Base-by-base conservation (phyloP, 1,284 basidiomycete species). In the Tilletia walkeri region DNA sequence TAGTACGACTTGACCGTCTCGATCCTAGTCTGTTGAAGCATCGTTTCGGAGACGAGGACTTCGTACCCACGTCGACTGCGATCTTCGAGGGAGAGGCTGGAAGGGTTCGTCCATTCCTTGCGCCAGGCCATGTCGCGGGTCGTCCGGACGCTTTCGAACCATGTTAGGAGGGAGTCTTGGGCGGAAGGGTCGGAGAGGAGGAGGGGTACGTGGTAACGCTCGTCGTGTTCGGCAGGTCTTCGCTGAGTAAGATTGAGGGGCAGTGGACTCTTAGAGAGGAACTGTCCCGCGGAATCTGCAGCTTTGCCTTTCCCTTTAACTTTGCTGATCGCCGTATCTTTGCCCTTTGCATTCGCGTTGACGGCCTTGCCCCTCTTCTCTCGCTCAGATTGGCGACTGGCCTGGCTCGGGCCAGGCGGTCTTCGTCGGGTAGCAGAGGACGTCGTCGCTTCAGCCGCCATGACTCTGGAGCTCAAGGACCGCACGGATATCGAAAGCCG, bases 11-110 rank as follows among this genome's bases (percentile, higher is more conserved):
- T 77, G 67, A 84, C 79, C 2, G 79, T 82, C 59, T 75, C 73
- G n/a, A 82, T 81, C 14, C 75, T 94, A 0, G 95, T 98, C 84
- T 99, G 95, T 83, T 99, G 95, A 5, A 97, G 87, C 95, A 98
- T 98, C 74, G 97, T 91, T 84, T 97, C 94, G 12, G 91, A 92
- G 59, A 96, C 87, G 90, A 91, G 92, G 12, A 92, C 91, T 90
- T 93, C 73, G 50, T 71, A 82, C 16, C 82, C 70, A 24, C 74
- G 69, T 30, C 66, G 66, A 66, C 73, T 72, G 72, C 78, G 67
- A 56, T 87, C 88, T 47, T 88, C 87, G 0, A 79, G 74, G 48
- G n/a, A 48, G 70, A 71, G 20, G 18, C 18, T 59, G 18, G 68
- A 54, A 1, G 74, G 72, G 49, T 79, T 68, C 65, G 81, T 71